Base-by-base conservation (phyloP, 192 early-diverging fungal species). In the Coemansia biformis region DNA sequence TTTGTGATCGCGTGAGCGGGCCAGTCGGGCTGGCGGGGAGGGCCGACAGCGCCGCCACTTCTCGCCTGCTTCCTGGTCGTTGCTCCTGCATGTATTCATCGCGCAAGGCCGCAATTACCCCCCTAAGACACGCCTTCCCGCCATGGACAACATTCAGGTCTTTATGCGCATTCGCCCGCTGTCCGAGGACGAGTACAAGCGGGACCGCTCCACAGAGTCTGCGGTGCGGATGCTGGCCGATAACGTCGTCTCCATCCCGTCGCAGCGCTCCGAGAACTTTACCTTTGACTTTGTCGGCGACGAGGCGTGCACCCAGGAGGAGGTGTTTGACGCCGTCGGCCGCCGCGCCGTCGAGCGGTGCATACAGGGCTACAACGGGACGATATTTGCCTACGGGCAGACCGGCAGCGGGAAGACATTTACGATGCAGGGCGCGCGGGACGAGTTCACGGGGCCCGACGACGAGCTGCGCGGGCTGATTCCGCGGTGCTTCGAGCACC, bases 351-450 rank as follows among this genome's bases (percentile, higher is more conserved):
- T 86, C 9, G 78, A 83, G 54, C 73, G 72, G 40, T 83, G 82
- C 48, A 78, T 86, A 42, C 68, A 82, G 47, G 83, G 83, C 24
- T 86, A 83, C 48, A 86, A 86, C 37, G 84, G 83, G 18, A 86
- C 84, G 2, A 83, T 86, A 17, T 82, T 86, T 48, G 84, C 84
- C 2, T 86, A 86, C 46, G 84, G 84, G 8, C 84, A 86, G 64
- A 86, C 83, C 3, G 82, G 82, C 40, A 82, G 78, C 37, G 83
- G 83, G 22, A 92, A 91, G 53, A 86, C 83, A 2, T 86, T 81
- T 42, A 86, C 83, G 9, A 86, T 86, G 82, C 83, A 85, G 47
- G 82, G 82, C 53, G 86, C 88, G n/a, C 85, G 89, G 53, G 85
- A 83, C 22, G 82, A 87, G 67, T 86, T 84, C 45, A 78, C 83